These are phyloP conservation scores for Sistotremastrum suecicum DNA, from an alignment of 768 basidiomycete species.

Conservation along the genomic window DNA sequence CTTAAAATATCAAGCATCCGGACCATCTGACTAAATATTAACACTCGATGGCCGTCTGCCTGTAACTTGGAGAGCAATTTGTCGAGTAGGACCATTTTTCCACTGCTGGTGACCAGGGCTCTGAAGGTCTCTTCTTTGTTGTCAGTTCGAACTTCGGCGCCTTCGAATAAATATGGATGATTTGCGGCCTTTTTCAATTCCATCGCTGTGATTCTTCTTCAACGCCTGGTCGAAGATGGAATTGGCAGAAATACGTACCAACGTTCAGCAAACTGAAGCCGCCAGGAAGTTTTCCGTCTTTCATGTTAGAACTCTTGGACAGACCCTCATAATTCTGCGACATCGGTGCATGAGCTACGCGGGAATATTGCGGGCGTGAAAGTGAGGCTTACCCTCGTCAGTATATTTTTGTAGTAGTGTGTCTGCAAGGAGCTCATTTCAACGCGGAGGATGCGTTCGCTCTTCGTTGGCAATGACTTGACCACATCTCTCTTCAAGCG, in stretches of 20 bases:
- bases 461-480: slow-evolving; percentile 92
- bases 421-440: slow-evolving; percentile 96
- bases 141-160: slow-evolving; percentile 58
- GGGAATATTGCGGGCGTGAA: not conserved
- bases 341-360: slow-evolving; percentile 3
- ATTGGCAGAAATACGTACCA: slow-evolving; percentile 26
- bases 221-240: not conserved
- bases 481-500: slow-evolving; percentile 93
- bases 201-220: slow-evolving; percentile 51
- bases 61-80: slow-evolving; percentile 86
- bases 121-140: slow-evolving; percentile 74
- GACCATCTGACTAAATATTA: slow-evolving; percentile 99
- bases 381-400: slow-evolving; percentile 57
- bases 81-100: slow-evolving; percentile 96
- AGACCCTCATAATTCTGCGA: slow-evolving; percentile 83
- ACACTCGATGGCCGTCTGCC: slow-evolving; percentile 87
- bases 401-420: slow-evolving; percentile 97
- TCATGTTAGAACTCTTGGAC: slow-evolving; percentile 77
- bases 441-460: slow-evolving; percentile 91
- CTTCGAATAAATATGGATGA: slow-evolving; percentile 95
- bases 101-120: slow-evolving; percentile 96
- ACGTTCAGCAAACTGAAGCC: slow-evolving; percentile 93
- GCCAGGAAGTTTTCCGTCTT: slow-evolving; percentile 29
- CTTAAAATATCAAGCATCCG: slow-evolving; percentile 97
- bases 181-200: slow-evolving; percentile 98